Evolutionary conservation across 2,329 filamentous ascomycete genomes (phyloP).

Genomic region (Arthrobotrys entomopaga): DNA sequence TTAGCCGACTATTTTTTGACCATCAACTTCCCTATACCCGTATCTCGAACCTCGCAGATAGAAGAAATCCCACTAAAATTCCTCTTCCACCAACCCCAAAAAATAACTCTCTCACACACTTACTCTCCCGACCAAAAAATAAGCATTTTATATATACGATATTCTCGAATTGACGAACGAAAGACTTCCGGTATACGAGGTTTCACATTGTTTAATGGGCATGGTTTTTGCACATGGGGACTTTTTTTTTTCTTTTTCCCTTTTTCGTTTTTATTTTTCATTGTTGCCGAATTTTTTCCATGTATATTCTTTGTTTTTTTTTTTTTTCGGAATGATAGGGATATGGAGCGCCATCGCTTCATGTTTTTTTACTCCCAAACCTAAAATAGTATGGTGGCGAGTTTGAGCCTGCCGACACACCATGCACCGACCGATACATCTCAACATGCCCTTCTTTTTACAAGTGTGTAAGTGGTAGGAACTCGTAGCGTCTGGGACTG

Average conservation of each 20-base stretch:
- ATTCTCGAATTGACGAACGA: conserved; percentile 36
- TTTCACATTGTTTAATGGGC: conserved; percentile 55
- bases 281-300: conserved; percentile 49
- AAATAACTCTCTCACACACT: not conserved
- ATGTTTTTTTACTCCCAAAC: conserved; percentile 38
- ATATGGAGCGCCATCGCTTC: conserved; percentile 39
- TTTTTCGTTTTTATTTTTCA: not conserved
- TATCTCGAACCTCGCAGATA: conserved; percentile 49
- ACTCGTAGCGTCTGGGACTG: conserved; percentile 29
- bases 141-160: conserved; percentile 44
- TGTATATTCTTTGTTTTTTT: conserved; percentile 30
- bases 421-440: not conserved
- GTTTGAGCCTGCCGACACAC: conserved; percentile 8
- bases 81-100: conserved; percentile 8
- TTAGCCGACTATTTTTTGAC: conserved; percentile 31
- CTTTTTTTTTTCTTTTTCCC: conserved; percentile 23
- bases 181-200: conserved; percentile 40
- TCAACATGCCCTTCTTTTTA: conserved; percentile 2
- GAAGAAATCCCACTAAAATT: conserved; percentile 30
- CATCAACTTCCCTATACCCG: conserved; percentile 39
- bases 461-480: conserved; percentile 18
- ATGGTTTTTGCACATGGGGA: conserved; percentile 53
- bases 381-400: conserved; percentile 24
- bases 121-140: conserved; percentile 18
- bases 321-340: conserved; percentile 54